These are phyloP conservation scores for Stemphylium beticola DNA, from an alignment of 2,329 filamentous ascomycete genomes.

Conservation along the genomic window DNA sequence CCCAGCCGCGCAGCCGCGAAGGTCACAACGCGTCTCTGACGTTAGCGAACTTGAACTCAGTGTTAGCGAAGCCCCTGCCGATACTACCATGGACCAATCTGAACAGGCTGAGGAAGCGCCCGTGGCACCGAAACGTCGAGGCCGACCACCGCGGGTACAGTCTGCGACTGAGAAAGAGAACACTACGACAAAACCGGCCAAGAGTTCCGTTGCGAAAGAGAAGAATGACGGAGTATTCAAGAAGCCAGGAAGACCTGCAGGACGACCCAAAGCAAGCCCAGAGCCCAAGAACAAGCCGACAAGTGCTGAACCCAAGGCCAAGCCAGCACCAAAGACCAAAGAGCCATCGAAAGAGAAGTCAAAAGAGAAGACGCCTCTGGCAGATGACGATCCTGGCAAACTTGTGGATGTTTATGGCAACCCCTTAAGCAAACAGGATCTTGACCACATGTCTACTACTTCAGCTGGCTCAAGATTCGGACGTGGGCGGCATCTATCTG, in stretches of 20 bases:
- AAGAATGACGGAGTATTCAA: constrained; percentile 33
- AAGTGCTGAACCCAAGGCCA: constrained; percentile 23
- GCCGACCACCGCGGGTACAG: constrained; percentile 33
- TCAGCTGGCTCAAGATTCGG: constrained; percentile 41
- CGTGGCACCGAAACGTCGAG: constrained; percentile 31
- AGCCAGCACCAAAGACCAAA: constrained; percentile 16
- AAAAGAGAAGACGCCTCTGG: constrained; percentile 7
- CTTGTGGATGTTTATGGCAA: constrained; percentile 42
- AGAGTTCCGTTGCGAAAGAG: constrained; percentile 15
- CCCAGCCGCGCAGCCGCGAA: constrained; percentile 23
- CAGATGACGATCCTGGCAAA: constrained; percentile 30
- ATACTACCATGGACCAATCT: constrained; percentile 25
- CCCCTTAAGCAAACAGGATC: constrained; percentile 40
- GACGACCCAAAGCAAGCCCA: constrained; percentile 29
- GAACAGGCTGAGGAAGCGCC: constrained; percentile 31
- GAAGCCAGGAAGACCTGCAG: constrained; percentile 30
- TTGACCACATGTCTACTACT: constrained; percentile 43
- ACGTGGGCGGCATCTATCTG: constrained; percentile 43
- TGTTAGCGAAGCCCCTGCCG: constrained; percentile 29
- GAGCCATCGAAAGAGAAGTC: constrained; percentile 9
- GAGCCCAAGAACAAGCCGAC: constrained; percentile 26
- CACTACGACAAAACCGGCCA: constrained; percentile 13
- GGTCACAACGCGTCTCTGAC: constrained; percentile 39
- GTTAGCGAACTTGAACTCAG: constrained; percentile 37
- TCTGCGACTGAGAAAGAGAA: constrained; percentile 20